Base-by-base conservation (phyloP, 768 basidiomycete genomes). In the Lactarius sp. region DNA sequence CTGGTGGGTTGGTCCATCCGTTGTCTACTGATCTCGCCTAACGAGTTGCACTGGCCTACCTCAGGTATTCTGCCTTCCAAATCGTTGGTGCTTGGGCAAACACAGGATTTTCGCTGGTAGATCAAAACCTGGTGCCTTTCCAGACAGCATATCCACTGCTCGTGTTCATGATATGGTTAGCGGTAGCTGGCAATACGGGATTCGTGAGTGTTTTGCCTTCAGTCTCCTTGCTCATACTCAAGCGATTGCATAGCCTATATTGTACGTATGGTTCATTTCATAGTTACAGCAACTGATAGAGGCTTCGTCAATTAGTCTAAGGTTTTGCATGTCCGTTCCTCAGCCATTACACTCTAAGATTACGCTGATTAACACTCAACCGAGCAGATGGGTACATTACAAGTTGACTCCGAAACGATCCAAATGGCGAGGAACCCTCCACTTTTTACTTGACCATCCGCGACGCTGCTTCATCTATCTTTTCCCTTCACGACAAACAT, bases 391-490 rank as follows among this genome's bases (percentile, higher is more conserved):
- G 93, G 74, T 73, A 5, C 69, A 87, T 34, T 79, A 83, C 18
- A 90, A 88, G 71, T 49, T 83, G 5, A 80, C 86, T 18, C 83
- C 85, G 8, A 69, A 69, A 2, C 69, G 73, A 0, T 92, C 92
- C 14, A 82, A 85, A 1, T 70, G 85, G 0, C 76, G 84, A 54
- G 92, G 94, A 73, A 92, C 92, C 0, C 77, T 96, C 1, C 88
- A 86, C 58, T 98, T 98, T 71, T 82, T 98, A 7, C 82, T 98
- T 9, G 93, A 97, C 70, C 96, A 98, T 71, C 95, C 95, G 6
- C 84, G 96, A 16, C 84, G 92, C 68, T 96, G 94, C 74, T 94
- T 90, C 70, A 83, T 92, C 10, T 90, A 93, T 72, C 80, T 95
- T 4, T 95, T 95, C 70, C 94, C 93, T 0, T 86, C 92, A 0